These are phyloP conservation scores for Fusarium neocosmosporiellum DNA, from an alignment of 2,329 filamentous ascomycete species.

Conservation along the genomic window DNA sequence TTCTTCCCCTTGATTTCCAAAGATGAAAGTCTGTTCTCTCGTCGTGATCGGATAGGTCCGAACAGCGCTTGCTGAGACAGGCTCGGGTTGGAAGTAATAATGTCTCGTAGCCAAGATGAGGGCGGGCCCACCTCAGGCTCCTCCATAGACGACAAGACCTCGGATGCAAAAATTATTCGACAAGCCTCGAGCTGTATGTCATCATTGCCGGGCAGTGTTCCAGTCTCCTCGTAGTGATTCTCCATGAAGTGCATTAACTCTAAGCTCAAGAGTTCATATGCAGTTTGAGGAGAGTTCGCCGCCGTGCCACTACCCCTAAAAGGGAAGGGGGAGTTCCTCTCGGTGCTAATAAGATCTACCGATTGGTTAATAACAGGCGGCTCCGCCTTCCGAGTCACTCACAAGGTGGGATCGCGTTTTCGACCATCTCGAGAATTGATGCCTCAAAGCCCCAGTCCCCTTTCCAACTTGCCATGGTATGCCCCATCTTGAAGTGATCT, in stretches of 20 bases:
- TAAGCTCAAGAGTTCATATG: neutral
- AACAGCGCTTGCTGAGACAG: neutral
- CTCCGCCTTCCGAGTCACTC: neutral
- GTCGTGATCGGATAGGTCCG: neutral
- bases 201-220: neutral
- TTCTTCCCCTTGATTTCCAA: neutral
- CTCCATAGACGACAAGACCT: neutral
- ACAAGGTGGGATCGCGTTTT: neutral
- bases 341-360: neutral
- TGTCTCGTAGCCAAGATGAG: neutral
- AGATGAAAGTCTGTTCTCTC: neutral
- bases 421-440: neutral
- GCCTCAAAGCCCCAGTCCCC: neutral
- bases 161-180: neutral
- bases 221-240: neutral
- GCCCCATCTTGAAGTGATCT: neutral
- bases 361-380: neutral
- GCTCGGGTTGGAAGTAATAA: neutral
- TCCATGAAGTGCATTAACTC: neutral
- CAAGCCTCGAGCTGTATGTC: neutral
- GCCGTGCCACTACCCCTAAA: neutral
- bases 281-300: neutral
- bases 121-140: neutral
- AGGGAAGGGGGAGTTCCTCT: neutral
- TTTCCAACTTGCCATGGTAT: neutral